Conservation (phyloP, 2,329 filamentous ascomycete species). For the Penicillium psychrosexuale region DNA sequence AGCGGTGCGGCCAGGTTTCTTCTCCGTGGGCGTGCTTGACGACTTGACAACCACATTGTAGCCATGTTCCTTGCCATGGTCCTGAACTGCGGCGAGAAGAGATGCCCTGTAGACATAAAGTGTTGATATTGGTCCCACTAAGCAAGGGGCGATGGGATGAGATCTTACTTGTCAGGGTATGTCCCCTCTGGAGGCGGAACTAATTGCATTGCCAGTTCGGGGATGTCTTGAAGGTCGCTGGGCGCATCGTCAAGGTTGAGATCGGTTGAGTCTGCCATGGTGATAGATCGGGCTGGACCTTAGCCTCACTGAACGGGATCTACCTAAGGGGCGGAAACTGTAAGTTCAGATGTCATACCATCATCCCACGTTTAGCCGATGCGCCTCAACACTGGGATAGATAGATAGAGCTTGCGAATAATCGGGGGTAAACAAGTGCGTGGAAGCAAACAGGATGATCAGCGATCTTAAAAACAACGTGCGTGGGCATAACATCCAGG, state of each 20-base stretch:
- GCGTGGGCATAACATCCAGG: slow-evolving; percentile 37
- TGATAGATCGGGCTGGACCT: slow-evolving; percentile 18
- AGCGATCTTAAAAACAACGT: slow-evolving; percentile 26
- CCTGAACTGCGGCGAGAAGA: slow-evolving; percentile 41
- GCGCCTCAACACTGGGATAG: slow-evolving; percentile 9
- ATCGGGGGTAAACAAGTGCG: slow-evolving; percentile 33
- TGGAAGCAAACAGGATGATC: slow-evolving; percentile 37
- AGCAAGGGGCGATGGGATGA: neutral
- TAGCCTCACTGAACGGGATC: slow-evolving; percentile 13
- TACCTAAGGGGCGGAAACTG: neutral
- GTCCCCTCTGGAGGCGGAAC: slow-evolving; percentile 44
- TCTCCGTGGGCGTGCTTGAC: slow-evolving; percentile 46
- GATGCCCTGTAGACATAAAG: slow-evolving; percentile 27
- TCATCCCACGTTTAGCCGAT: slow-evolving; percentile 6
- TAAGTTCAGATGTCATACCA: slow-evolving; percentile 24
- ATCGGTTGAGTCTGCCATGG: slow-evolving; percentile 43
- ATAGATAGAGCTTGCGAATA: slow-evolving; percentile 12
- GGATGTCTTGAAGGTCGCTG: slow-evolving; percentile 46
- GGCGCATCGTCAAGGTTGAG: slow-evolving; percentile 44
- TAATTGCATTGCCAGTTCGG: slow-evolving; percentile 43
- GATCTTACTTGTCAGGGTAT: slow-evolving; percentile 43
- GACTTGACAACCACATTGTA: slow-evolving; percentile 48
- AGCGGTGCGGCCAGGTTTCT: slow-evolving; percentile 45
- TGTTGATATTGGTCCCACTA: slow-evolving; percentile 5
- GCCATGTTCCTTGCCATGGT: slow-evolving; percentile 43